A percentile compares a stretch with the other conserved stretches of the same genome.
Conservation (phyloP, 768 basidiomycete genomes). For the Suillus subluteus region DNA sequence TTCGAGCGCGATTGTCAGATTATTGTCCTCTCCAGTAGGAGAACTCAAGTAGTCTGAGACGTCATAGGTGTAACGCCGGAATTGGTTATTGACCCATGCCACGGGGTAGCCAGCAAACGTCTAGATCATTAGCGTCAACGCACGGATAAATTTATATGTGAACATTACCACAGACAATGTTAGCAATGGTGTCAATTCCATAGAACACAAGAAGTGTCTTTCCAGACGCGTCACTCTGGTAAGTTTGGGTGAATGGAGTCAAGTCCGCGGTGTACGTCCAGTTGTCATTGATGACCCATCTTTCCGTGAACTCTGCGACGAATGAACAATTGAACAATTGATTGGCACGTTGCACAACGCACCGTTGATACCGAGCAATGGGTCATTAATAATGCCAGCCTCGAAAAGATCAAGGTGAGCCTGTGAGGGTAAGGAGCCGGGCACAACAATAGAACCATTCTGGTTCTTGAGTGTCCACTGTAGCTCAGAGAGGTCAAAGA, state of each 20-base stretch:
- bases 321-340: background rate
- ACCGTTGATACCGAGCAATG: slow-evolving; percentile 59
- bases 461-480: slow-evolving; percentile 57
- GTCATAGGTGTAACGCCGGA: slow-evolving; percentile 57
- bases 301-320: slow-evolving; percentile 50
- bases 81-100: slow-evolving; percentile 62
- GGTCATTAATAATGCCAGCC: slow-evolving; percentile 57
- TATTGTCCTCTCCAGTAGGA: slow-evolving; percentile 37
- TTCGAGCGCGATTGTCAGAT: slow-evolving; percentile 55
- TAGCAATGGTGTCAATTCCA: slow-evolving; percentile 60
- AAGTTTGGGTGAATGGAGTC: slow-evolving; percentile 41
- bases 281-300: slow-evolving; percentile 59
- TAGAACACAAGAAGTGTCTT: slow-evolving; percentile 54
- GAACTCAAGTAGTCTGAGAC: slow-evolving; percentile 45
- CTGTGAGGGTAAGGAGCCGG: slow-evolving; percentile 55
- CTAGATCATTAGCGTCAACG: slow-evolving; percentile 28
- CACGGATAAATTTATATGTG: background rate
- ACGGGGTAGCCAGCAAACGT: slow-evolving; percentile 54
- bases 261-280: slow-evolving; percentile 64
- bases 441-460: slow-evolving; percentile 57
- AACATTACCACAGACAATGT: slow-evolving; percentile 44
- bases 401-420: slow-evolving; percentile 55
- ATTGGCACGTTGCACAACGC: slow-evolving; percentile 10
- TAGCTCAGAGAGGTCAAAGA: slow-evolving; percentile 49
- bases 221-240: slow-evolving; percentile 24